Evolutionary conservation across 2,329 filamentous ascomycete species (phyloP).

Genomic region (Zelopaecilomyces penicillatus): DNA sequence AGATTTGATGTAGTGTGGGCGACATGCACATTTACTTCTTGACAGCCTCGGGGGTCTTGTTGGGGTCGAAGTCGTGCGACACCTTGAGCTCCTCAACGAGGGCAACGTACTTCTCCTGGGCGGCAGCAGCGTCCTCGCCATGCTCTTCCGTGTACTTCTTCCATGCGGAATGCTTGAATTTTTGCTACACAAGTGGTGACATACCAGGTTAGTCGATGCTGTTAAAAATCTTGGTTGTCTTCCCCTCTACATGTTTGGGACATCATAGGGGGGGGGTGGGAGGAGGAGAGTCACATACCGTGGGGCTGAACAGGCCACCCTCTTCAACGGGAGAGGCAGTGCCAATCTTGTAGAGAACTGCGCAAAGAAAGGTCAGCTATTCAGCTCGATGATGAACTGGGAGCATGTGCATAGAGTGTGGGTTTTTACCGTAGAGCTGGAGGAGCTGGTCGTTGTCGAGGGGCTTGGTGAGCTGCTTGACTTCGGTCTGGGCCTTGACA

Average conservation of each 20-base stretch:
- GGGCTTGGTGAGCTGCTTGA: conserved; percentile 59
- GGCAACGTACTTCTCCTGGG: conserved; percentile 69
- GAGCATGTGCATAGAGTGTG: neutral
- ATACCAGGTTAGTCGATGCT: too few species aligned
- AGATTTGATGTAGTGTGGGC: too few species aligned
- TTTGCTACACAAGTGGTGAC: too few species aligned
- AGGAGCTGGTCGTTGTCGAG: conserved; percentile 58
- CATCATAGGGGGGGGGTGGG: neutral
- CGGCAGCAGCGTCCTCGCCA: conserved; percentile 48
- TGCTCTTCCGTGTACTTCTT: conserved; percentile 58
- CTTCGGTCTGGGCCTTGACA: conserved; percentile 51
- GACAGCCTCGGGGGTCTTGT: conserved; percentile 55
- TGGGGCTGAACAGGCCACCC: conserved; percentile 64
- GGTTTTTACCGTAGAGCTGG: conserved; percentile 46
- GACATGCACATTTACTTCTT: conserved; percentile 13
- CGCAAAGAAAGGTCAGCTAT: neutral
- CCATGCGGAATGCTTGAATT: conserved; percentile 66
- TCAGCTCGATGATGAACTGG: neutral
- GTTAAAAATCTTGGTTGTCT: neutral
- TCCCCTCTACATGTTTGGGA: neutral
- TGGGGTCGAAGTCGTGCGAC: conserved; percentile 57
- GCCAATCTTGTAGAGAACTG: conserved; percentile 52
- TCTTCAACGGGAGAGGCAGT: conserved; percentile 46
- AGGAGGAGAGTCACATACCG: conserved; percentile 34
- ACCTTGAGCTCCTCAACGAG: conserved; percentile 64